Evolutionary conservation across 352 stramenopile genomes (phyloP), one percentile per base, ranked within the genome.

Genomic region (Plasmopara muralis): DNA sequence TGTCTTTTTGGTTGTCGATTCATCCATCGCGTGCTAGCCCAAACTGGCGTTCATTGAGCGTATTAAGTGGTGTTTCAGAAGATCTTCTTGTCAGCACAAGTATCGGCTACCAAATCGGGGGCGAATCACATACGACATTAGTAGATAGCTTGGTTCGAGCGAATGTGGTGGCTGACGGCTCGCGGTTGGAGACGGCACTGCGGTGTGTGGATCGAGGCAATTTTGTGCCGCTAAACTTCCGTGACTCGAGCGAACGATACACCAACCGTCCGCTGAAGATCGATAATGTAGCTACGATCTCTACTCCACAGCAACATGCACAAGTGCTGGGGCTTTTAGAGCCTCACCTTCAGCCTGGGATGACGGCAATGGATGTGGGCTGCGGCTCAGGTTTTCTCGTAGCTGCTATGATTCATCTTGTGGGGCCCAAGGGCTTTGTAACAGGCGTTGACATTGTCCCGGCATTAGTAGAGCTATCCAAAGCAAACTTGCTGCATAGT

Each of bases 301-400:
- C 83, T 31, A 93, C 83, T 12, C 83, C 83, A 13, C 83, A 93
- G 60, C 83, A 92, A 45, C 83, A 93, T 42, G 83, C 83, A 28
- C 76, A 90, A 57, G 81, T 92, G 10, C 48, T 93, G 50, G 60
- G 69, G 14, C 47, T 87, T n/a, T 47, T 93, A 0, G 77, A 85
- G 47, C 43, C 63, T 16, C 81, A 92, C 34, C 49, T 93, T 48
- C 66, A 85, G 46, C 66, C 75, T 12, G 81, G 81, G 1, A 80
- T 75, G 50, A 63, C 42, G 1, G 77, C 76, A 0, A 57, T 95
- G 42, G 85, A 93, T 51, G 53, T 93, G 15, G 85, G 85, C 25
- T 87, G 74, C 31, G 85, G 85, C n/a, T 93, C 85, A 1, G 85
- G 85, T 9, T 71, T 89, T 49, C 62, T 93, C 9, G 74, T 91